Base-by-base conservation (phyloP, 208 protist genomes). In the Strigomonas culicis region DNA sequence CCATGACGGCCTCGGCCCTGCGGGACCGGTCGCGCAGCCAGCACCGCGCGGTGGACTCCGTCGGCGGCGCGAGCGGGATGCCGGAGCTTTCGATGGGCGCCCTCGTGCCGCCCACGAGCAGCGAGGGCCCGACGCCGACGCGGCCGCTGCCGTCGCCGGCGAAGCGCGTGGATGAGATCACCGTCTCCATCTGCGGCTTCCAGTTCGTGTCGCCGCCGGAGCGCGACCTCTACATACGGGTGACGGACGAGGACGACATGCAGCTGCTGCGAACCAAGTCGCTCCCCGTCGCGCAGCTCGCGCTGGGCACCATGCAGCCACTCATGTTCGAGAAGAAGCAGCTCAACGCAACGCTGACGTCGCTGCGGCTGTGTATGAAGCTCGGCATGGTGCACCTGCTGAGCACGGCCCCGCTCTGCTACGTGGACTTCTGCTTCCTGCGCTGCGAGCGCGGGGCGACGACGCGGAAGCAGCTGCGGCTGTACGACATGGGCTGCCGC, bases 391-490 rank as follows among this genome's bases (percentile, higher is more conserved):
- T 50, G 15, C 69, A 68, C 28, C 32, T 86, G 1, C 41, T 79
- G 32, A 28, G 57, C 44, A 62, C 70, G 1, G 69, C 50, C 11
- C 47, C 67, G 31, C 36, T 94, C 7, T 90, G 77, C 67, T 75
- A 76, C 63, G 77, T 75, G n/a, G 84, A 89, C 55, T 90, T 94
- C 64, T 77, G 68, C 64, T 27, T 94, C 43, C 28, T 69, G 0
- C 65, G 71, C 22, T 87, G 82, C 57, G 63, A 66, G 8, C 47
- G 53, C 0, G 72, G 71, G 30, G 44, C 44, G n/a, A 78, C 59
- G 8, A 70, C 61, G 27, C 70, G 66, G 30, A 84, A 82, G 63
- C 77, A 66, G 0, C 75, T 90, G 43, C 82, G 76, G 27, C 61
- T 92, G 25, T 91, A 92, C 67, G 61, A 82, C 60, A 0, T 83